Base-by-base conservation (phyloP, 805 yeast species). In the Suhomyces tanzawaensis region DNA sequence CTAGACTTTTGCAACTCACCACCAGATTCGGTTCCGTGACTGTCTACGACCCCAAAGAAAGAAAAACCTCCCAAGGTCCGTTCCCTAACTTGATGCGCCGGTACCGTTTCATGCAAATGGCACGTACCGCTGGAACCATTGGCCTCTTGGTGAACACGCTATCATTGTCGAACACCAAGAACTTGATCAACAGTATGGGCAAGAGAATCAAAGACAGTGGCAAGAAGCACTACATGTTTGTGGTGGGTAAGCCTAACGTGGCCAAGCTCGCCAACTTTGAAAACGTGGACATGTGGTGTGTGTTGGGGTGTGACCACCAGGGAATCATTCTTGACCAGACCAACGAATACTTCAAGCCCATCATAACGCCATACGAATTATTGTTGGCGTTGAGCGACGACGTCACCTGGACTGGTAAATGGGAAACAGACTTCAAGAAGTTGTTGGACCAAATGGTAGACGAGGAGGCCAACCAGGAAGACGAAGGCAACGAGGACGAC, bases 241-340 rank as follows among this genome's bases (percentile, higher is more conserved):
- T 90, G 3, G 98, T 93, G 3, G 99, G 99, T 8, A 93, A 93
- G 59, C 98, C 98, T 7, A 93, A 93, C 54, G 97, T 93, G 14
- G 96, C 99, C 18, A 93, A 93, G 54, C 69, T 93, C 36, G 99
- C 98, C 7, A 93, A 93, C 58, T 93, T 93, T 57, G 99, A 91
- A 45, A 81, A 79, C n/a, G 77, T 93, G 11, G 98, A 93, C 49
- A 74, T 86, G 16, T 93, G 99, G 98, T 90, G 95, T 53, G 77
- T 93, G 9, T 62, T 93, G 11, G 99, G 99, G 0, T 93, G 99
- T 58, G 89, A 95, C 8, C 88, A 89, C 50, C 90, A 95, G 37
- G 99, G 99, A 4, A 82, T 91, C 17, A 80, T 91, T 25, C 60
- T 93, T 11, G 96, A 91, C 58, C 78, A 81, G 40, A 67, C 66